Conservation (phyloP, 176 grass and related monocot genomes). For the Bonia amplexicaulis region DNA sequence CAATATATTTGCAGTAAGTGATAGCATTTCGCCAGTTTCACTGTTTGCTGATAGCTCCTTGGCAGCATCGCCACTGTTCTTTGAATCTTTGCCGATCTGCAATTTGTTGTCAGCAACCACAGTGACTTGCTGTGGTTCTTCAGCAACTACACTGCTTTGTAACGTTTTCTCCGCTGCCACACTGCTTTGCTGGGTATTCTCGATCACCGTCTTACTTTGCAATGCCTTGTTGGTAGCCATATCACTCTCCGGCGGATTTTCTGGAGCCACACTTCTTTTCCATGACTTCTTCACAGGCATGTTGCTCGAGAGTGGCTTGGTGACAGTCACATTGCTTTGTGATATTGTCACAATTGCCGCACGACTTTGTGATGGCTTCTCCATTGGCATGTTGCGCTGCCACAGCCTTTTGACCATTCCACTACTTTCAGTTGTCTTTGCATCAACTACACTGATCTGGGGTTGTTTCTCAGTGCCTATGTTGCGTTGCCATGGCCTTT, state of each 20-base stretch:
- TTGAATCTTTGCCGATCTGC: background rate
- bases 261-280: constrained; percentile 37
- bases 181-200: constrained; percentile 7
- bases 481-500: constrained; percentile 39
- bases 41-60: background rate
- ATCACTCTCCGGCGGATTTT: constrained; percentile 9
- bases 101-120: constrained; percentile 16
- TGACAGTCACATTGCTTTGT: constrained; percentile 19
- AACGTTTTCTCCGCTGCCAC: background rate
- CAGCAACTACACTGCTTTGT: constrained; percentile 8
- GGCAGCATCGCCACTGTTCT: background rate
- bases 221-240: constrained; percentile 12
- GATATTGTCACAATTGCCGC: background rate
- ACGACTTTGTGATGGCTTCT: constrained; percentile 31
- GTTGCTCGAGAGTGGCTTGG: constrained; percentile 17
- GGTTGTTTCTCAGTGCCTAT: constrained; percentile 26
- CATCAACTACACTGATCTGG: constrained; percentile 30
- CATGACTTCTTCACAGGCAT: constrained; percentile 23
- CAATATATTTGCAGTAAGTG: background rate
- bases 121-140: constrained; percentile 20
- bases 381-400: constrained; percentile 25
- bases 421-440: constrained; percentile 32
- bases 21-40: background rate
- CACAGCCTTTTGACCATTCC: constrained; percentile 39
- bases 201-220: constrained; percentile 18